Evolutionary conservation across 495 filamentous ascomycete genomes (phyloP).

Genomic region (Chaetomidium leptoderma): DNA sequence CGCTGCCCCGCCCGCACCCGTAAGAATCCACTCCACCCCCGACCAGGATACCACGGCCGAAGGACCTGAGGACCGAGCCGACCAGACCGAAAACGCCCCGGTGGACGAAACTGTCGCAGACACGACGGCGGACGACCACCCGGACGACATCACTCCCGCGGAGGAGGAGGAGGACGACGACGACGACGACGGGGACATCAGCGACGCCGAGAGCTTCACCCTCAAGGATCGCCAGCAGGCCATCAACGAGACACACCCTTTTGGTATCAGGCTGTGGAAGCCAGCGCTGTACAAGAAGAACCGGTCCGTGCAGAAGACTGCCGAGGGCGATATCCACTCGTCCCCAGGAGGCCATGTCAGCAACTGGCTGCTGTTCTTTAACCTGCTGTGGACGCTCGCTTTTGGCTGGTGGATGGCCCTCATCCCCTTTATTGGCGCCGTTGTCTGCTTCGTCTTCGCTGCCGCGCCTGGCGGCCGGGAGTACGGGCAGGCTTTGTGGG

Average conservation of each 20-base stretch:
- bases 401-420: conserved; percentile 98
- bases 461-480: conserved; percentile 74
- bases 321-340: conserved; percentile 96
- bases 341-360: conserved; percentile 86
- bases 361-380: conserved; percentile 76
- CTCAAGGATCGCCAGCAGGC: conserved; percentile 93
- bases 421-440: conserved; percentile 65
- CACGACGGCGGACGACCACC: conserved; percentile 21
- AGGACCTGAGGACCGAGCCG: conserved; percentile 26
- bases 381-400: conserved; percentile 81
- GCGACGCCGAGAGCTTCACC: conserved; percentile 79
- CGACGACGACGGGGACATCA: conserved; percentile 57
- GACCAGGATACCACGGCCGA: conserved; percentile 36
- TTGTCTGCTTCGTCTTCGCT: conserved; percentile 73
- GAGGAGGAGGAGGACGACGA: too few species aligned
- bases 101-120: conserved; percentile 28
- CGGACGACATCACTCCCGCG: conserved; percentile 37
- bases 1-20: conserved; percentile 55
- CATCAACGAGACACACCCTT: conserved; percentile 98
- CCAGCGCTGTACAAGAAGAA: conserved; percentile 97
- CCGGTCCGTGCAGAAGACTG: conserved; percentile 90
- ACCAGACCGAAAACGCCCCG: conserved; percentile 17
- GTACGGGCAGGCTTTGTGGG: conserved; percentile 81
- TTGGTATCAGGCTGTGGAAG: conserved; percentile 98
- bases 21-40: conserved; percentile 52